These are phyloP conservation scores for Exophiala sideris DNA, from an alignment of 2,329 filamentous ascomycete genomes.

Conservation along the genomic window DNA sequence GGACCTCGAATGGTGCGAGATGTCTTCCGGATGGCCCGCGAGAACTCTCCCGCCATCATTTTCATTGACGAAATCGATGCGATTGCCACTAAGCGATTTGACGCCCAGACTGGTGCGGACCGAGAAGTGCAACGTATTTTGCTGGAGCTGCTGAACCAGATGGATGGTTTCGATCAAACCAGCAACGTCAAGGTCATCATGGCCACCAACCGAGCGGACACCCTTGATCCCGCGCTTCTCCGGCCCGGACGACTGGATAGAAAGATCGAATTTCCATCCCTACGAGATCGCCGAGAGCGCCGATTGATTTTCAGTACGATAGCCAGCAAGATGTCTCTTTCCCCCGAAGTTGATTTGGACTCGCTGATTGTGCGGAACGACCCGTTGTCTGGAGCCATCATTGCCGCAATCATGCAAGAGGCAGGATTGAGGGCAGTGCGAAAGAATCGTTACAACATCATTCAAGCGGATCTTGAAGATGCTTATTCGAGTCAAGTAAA, in stretches of 20 bases:
- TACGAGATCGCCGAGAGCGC: slow-evolving; percentile 89
- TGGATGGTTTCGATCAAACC: slow-evolving; percentile 99
- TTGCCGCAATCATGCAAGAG: slow-evolving; percentile 99
- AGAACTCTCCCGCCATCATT: slow-evolving; percentile 97
- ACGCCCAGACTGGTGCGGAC: slow-evolving; percentile 96
- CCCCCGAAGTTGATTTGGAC: slow-evolving; percentile 93
- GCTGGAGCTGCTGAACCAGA: slow-evolving; percentile 95
- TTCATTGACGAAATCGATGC: slow-evolving; percentile 99
- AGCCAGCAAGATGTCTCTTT: slow-evolving; percentile 92
- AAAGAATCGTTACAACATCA: slow-evolving; percentile 99
- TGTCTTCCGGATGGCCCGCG: slow-evolving; percentile 97
- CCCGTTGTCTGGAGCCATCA: slow-evolving; percentile 89
- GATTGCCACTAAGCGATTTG: slow-evolving; percentile 98
- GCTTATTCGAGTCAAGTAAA: slow-evolving; percentile 97
- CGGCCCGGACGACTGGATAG: slow-evolving; percentile 92
- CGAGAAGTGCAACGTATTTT: slow-evolving; percentile 98
- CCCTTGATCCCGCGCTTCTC: slow-evolving; percentile 88
- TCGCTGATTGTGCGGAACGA: slow-evolving; percentile 96
- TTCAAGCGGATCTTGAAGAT: slow-evolving; percentile 93
- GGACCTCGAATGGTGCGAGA: slow-evolving; percentile 98
- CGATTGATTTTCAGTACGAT: slow-evolving; percentile 98
- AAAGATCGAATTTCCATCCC: slow-evolving; percentile 97
- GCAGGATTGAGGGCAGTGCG: slow-evolving; percentile 88
- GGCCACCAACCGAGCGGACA: slow-evolving; percentile 98
- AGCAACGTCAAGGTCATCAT: slow-evolving; percentile 99